Percentiles rank a stretch among this genome's conserved stretches.
Evolutionary conservation across 164 flowering plant species (phyloP).

Genomic region (Umbellularia californica): DNA sequence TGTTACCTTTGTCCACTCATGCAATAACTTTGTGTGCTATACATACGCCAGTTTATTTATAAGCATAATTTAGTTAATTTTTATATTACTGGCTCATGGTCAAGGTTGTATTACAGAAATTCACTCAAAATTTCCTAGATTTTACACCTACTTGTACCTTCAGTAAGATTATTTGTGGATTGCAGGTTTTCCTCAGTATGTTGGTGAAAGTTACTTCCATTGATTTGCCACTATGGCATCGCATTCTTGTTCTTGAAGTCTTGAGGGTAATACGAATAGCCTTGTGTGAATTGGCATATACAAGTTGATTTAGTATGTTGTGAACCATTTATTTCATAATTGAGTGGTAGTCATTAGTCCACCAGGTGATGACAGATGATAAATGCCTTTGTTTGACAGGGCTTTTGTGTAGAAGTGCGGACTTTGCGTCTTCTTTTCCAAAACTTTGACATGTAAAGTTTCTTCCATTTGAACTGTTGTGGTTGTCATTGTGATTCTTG

Average conservation of each 20-base stretch:
- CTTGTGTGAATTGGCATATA: background rate
- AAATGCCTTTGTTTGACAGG: slow-evolving; percentile 41
- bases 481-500: background rate
- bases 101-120: background rate
- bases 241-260: slow-evolving; percentile 96
- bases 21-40: too few relatives aligned
- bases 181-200: slow-evolving; percentile 98
- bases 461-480: background rate
- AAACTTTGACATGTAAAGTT: slow-evolving; percentile 92
- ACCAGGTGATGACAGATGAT: slow-evolving; percentile 6
- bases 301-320: background rate
- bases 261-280: slow-evolving; percentile 61
- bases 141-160: background rate
- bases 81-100: background rate
- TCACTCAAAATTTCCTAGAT: too few relatives aligned
- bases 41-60: too few relatives aligned
- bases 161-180: slow-evolving; percentile 2
- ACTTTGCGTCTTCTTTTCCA: slow-evolving; percentile 85
- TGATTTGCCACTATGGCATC: slow-evolving; percentile 96
- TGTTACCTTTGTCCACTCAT: background rate
- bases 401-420: slow-evolving; percentile 96
- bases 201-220: slow-evolving; percentile 70
- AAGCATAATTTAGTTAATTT: too few relatives aligned
- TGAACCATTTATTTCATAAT: background rate
- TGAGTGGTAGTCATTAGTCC: background rate